A percentile compares a stretch with the other conserved stretches of the same genome.
phyloP scores from a whole-genome alignment of 1,139 yeast species.

The Blastobotrys capitulatus region DNA sequence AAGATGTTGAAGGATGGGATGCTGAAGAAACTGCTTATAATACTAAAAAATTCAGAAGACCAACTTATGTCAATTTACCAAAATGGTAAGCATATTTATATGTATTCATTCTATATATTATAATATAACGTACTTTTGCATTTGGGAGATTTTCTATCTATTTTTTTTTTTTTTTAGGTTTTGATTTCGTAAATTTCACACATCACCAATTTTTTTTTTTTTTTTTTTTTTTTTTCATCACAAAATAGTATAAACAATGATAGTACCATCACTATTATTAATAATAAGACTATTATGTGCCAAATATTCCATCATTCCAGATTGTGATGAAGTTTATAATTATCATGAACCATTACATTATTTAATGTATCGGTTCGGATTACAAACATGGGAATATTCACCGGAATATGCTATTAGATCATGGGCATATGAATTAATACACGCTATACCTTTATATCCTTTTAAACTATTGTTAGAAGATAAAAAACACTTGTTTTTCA shows the following conservation, averaged over 20 bases:
- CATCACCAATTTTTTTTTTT: not conserved
- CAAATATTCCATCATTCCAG: constrained; percentile 62
- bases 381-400: constrained; percentile 95
- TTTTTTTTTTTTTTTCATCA: too few relatives aligned
- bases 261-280: constrained; percentile 18
- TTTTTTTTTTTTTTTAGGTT: not conserved
- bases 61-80: constrained; percentile 31
- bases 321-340: constrained; percentile 84
- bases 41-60: constrained; percentile 39
- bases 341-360: constrained; percentile 90
- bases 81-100: constrained; percentile 17
- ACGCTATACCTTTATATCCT: constrained; percentile 25
- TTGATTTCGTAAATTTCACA: not conserved
- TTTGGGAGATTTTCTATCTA: not conserved
- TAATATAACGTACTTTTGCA: not conserved
- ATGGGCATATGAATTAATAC: constrained; percentile 54
- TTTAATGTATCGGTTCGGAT: constrained; percentile 74
- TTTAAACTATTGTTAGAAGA: constrained; percentile 4
- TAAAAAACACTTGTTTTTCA: constrained; percentile 36
- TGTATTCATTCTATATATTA: not conserved
- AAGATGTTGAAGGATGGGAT: constrained; percentile 54
- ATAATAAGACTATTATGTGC: constrained; percentile 44
- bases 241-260: not conserved
- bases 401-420: constrained; percentile 87
- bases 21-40: constrained; percentile 44